These are phyloP conservation scores for Skeletonema grethae DNA, from an alignment of 108 stramenopile genomes.

Conservation along the genomic window DNA sequence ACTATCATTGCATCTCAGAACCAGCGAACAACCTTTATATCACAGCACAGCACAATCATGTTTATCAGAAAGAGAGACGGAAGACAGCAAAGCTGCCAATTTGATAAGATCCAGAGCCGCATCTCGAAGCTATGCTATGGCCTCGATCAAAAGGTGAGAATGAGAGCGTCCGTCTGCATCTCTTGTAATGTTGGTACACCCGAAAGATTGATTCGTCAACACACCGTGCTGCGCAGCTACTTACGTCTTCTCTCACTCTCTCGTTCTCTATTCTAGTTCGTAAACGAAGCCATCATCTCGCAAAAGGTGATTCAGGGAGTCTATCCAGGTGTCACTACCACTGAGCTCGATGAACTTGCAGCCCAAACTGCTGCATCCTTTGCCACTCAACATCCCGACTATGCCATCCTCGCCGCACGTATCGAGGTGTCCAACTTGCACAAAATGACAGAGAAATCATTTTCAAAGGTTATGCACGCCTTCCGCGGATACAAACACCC, in stretches of 20 bases:
- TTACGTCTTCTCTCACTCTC: not conserved
- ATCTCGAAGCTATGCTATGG: no score
- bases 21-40: no score
- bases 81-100: no score
- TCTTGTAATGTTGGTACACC: no score
- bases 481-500: conserved; percentile 91
- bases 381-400: conserved; percentile 98
- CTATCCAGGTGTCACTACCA: conserved; percentile 97
- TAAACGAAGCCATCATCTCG: conserved; percentile 90
- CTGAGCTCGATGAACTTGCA: conserved; percentile 98
- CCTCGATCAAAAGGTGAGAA: no score
- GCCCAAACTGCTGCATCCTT: conserved; percentile 99
- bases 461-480: conserved; percentile 84
- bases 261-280: conserved; percentile 60
- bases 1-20: no score
- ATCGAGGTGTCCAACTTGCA: conserved; percentile 98
- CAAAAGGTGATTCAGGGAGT: conserved; percentile 99
- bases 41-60: no score
- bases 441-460: conserved; percentile 92
- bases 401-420: conserved; percentile 95
- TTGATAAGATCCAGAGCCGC: no score
- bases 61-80: no score
- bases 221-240: no score
- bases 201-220: no score
- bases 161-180: no score